Evolutionary conservation across 306 rosid genomes (phyloP).

Genomic region (Arachis stenosperma): DNA sequence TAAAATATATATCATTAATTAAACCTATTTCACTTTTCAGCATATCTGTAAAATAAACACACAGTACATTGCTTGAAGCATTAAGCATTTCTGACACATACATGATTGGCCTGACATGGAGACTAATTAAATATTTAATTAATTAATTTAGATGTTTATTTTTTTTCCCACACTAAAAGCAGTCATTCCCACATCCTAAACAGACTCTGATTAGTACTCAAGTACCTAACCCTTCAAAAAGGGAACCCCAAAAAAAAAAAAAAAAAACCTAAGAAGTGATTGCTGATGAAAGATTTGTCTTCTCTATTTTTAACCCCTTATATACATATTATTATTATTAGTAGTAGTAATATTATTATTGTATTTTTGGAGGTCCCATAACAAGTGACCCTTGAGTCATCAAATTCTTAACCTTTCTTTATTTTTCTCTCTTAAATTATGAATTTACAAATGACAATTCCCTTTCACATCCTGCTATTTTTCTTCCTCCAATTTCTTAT

Average conservation of each 20-base stretch:
- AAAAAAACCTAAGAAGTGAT: constrained; percentile 23
- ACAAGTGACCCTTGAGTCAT: constrained; percentile 68
- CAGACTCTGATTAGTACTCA: constrained; percentile 42
- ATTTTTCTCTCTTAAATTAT: constrained; percentile 6
- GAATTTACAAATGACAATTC: constrained; percentile 28
- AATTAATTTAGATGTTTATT: constrained; percentile 16
- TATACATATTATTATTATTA: constrained; percentile 7
- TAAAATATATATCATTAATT: too few relatives aligned
- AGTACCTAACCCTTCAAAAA: constrained; percentile 43
- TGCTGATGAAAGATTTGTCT: constrained; percentile 42
- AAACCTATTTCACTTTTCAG: constrained; percentile 26
- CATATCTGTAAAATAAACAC: constrained; percentile 17
- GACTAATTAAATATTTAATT: constrained; percentile 15
- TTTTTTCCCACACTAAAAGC: constrained; percentile 12
- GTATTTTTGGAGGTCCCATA: constrained; percentile 34
- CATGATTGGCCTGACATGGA: neutral
- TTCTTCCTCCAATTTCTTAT: constrained; percentile 28
- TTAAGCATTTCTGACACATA: constrained; percentile 23
- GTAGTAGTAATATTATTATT: too few relatives aligned
- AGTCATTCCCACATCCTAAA: constrained; percentile 31
- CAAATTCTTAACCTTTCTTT: constrained; percentile 43
- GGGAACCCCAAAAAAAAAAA: too few relatives aligned
- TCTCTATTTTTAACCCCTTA: constrained; percentile 40
- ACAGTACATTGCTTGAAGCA: constrained; percentile 8
- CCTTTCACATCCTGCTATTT: constrained; percentile 30